These are phyloP conservation scores for Xylaria polymorpha DNA, from an alignment of 2,329 filamentous ascomycete genomes.

Conservation along the genomic window DNA sequence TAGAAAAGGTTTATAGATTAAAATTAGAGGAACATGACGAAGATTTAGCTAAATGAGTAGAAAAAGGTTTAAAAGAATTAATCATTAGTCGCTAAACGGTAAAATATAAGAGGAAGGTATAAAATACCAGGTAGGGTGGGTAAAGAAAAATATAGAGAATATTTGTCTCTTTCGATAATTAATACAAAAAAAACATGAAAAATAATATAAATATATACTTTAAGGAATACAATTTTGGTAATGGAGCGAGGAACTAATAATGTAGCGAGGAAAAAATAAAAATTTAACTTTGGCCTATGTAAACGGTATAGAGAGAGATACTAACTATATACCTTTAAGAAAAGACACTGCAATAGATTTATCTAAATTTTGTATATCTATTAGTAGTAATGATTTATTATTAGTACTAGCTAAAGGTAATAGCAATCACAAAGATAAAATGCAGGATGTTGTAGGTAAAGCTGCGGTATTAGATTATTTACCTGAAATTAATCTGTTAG, in stretches of 20 bases:
- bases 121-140: background rate
- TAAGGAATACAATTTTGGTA: background rate
- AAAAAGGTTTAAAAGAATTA: background rate
- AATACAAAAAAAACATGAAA: background rate
- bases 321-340: background rate
- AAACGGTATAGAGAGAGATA: too few relatives aligned
- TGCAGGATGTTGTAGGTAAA: background rate
- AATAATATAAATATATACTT: background rate
- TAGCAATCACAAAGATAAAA: background rate
- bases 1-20: background rate
- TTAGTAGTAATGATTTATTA: background rate
- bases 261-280: too few relatives aligned
- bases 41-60: background rate
- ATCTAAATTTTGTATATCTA: background rate
- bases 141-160: background rate
- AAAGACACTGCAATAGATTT: conserved; percentile 1
- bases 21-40: background rate
- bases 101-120: background rate
- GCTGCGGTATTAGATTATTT: background rate
- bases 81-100: background rate
- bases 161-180: background rate
- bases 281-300: too few relatives aligned
- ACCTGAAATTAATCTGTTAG: background rate
- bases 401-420: background rate
- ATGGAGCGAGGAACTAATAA: too few relatives aligned